A percentile compares a stretch with the other conserved stretches of the same genome.
Evolutionary conservation across 2,329 filamentous ascomycete genomes (phyloP).

Genomic region (Phyllosticta citriasiana): DNA sequence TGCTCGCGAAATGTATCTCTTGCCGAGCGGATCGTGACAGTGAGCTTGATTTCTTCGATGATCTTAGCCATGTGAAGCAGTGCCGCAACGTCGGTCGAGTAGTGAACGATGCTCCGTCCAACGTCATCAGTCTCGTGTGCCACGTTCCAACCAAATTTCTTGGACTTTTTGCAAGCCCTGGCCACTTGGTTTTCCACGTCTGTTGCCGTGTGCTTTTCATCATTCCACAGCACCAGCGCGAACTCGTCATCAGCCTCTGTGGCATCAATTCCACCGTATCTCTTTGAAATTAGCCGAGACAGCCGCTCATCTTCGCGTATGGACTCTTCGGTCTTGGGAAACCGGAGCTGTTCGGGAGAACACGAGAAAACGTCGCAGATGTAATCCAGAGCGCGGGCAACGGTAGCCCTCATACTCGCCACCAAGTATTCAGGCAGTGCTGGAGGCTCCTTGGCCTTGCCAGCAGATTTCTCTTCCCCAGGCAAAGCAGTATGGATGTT

Average conservation of each 20-base stretch:
- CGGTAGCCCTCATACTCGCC: slow-evolving; percentile 71
- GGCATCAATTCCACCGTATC: slow-evolving; percentile 55
- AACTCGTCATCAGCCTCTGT: slow-evolving; percentile 61
- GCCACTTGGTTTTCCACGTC: slow-evolving; percentile 88
- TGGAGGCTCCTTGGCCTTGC: slow-evolving; percentile 46
- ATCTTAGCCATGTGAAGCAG: slow-evolving; percentile 72
- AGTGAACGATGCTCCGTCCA: slow-evolving; percentile 75
- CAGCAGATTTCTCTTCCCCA: slow-evolving; percentile 33
- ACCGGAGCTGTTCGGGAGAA: slow-evolving; percentile 85
- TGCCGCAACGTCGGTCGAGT: slow-evolving; percentile 59
- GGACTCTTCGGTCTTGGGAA: slow-evolving; percentile 71
- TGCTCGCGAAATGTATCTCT: slow-evolving; percentile 94
- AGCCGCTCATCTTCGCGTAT: slow-evolving; percentile 72
- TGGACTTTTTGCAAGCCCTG: slow-evolving; percentile 68
- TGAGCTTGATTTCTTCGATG: slow-evolving; percentile 92
- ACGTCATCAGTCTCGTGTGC: slow-evolving; percentile 85
- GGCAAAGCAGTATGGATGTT: slow-evolving; percentile 70
- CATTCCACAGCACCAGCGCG: slow-evolving; percentile 87
- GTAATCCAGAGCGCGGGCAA: slow-evolving; percentile 80
- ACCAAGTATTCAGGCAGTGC: slow-evolving; percentile 64
- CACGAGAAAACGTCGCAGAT: slow-evolving; percentile 97
- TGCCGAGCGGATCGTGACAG: slow-evolving; percentile 85
- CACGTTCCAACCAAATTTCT: slow-evolving; percentile 58
- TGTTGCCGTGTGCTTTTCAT: slow-evolving; percentile 92
- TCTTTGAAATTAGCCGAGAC: slow-evolving; percentile 66